Conservation (phyloP, 495 filamentous ascomycete genomes). For the Aspergillus olivimuriae region DNA sequence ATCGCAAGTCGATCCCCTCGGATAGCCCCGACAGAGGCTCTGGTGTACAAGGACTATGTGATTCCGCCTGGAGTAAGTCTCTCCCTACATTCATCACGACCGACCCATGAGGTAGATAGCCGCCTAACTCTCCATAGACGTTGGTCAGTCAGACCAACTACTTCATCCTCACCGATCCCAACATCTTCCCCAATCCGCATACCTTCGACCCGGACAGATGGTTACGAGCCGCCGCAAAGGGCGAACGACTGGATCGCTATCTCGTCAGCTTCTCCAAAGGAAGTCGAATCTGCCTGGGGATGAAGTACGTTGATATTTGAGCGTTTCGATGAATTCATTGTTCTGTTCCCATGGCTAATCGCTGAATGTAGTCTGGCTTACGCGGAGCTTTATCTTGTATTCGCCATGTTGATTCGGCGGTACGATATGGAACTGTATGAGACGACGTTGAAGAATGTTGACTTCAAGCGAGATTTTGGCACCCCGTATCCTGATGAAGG, state of each 20-base stretch:
- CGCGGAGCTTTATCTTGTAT: constrained; percentile 34
- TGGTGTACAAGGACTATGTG: constrained; percentile 34
- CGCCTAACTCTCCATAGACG: too few species aligned
- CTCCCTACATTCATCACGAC: too few species aligned
- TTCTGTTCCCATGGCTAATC: constrained; percentile 4
- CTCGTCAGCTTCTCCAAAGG: constrained; percentile 39
- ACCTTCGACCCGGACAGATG: constrained; percentile 46
- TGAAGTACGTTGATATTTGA: too few species aligned
- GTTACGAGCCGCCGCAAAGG: constrained; percentile 27
- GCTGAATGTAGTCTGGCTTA: constrained; percentile 29
- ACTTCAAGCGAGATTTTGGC: constrained; percentile 21
- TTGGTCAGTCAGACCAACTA: constrained; percentile 39
- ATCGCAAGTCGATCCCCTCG: constrained; percentile 33
- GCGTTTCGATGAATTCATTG: too few species aligned
- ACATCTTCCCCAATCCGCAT: constrained; percentile 41
- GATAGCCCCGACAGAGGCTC: constrained; percentile 30
- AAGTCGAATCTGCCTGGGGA: constrained; percentile 34
- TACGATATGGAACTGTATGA: constrained; percentile 37
- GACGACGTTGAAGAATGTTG: constrained; percentile 22
- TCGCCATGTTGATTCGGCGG: constrained; percentile 28
- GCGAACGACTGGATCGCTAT: constrained; percentile 27
- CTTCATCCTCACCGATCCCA: constrained; percentile 40
- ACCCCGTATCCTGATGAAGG: constrained; percentile 10
- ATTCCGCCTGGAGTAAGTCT: constrained; percentile 28
- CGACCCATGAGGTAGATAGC: too few species aligned